Percentiles rank a stretch among this genome's conserved stretches.
phyloP scores from a whole-genome alignment of 2,329 filamentous ascomycete genomes.

The Elsinoe australis region DNA sequence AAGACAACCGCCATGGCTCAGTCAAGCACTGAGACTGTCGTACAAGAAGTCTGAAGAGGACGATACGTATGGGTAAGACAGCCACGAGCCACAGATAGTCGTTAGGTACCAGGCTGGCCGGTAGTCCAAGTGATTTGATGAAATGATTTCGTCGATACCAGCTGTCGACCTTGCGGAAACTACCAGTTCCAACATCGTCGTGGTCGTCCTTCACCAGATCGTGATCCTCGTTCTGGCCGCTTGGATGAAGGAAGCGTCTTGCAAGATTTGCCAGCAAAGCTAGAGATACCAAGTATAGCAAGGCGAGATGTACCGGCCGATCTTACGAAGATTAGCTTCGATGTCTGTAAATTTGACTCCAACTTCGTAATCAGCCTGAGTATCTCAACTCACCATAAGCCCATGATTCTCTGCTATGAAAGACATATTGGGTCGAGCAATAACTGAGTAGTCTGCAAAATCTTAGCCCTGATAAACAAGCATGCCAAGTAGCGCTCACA shows the following conservation, averaged over 20 bases:
- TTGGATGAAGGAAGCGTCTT: constrained; percentile 5
- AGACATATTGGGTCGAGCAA: constrained; percentile 10
- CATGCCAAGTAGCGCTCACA: not conserved
- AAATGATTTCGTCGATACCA: not conserved
- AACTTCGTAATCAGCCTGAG: too few species aligned
- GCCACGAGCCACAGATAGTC: not conserved
- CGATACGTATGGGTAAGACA: not conserved
- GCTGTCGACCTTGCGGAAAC: not conserved
- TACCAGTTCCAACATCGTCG: too few species aligned
- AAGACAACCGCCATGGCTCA: not conserved
- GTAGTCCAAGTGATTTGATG: not conserved
- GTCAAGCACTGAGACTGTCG: constrained; percentile 4
- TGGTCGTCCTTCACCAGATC: too few species aligned
- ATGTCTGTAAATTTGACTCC: not conserved
- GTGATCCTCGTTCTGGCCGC: too few species aligned
- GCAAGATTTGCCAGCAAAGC: not conserved
- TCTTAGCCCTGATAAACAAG: not conserved
- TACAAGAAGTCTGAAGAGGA: not conserved
- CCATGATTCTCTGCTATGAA: constrained; percentile 4
- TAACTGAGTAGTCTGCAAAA: constrained; percentile 8
- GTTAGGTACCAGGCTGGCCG: too few species aligned
- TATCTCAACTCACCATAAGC: constrained; percentile 11
- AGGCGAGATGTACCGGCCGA: constrained; percentile 5
- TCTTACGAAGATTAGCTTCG: not conserved
- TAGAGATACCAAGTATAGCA: constrained; percentile 10